A percentile compares a stretch with the other conserved stretches of the same genome.
Conservation (phyloP, 2,329 filamentous ascomycete species). For the Colletotrichum zoysiae region DNA sequence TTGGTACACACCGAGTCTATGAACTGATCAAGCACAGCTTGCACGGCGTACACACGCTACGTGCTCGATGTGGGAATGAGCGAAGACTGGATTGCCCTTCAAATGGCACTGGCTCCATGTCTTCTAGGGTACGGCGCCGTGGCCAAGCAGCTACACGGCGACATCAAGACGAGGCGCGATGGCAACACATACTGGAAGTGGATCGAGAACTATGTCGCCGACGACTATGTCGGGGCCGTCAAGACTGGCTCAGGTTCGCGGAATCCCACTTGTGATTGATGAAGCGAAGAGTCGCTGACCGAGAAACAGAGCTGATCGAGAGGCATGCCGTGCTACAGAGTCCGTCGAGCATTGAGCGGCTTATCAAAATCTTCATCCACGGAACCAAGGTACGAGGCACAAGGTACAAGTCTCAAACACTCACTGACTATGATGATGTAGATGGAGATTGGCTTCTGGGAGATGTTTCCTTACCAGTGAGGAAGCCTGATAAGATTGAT, state of each 20-base stretch:
- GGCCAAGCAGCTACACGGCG: constrained; percentile 76
- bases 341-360: constrained; percentile 80
- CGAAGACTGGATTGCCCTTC: constrained; percentile 88
- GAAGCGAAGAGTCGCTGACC: background rate
- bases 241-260: constrained; percentile 74
- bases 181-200: constrained; percentile 87
- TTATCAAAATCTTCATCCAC: constrained; percentile 86
- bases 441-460: constrained; percentile 69
- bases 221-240: constrained; percentile 82
- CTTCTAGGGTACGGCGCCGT: constrained; percentile 90
- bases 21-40: constrained; percentile 62
- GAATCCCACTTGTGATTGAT: background rate
- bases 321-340: constrained; percentile 80
- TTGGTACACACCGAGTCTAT: no score
- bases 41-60: constrained; percentile 85
- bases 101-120: constrained; percentile 87
- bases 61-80: constrained; percentile 90
- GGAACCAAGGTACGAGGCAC: constrained; percentile 77
- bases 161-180: constrained; percentile 70
- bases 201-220: constrained; percentile 89
- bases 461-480: constrained; percentile 61
- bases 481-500: background rate
- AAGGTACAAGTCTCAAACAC: background rate
- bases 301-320: constrained; percentile 75
- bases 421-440: constrained; percentile 43